These are phyloP conservation scores for Backusella westeae DNA, from an alignment of 192 early-diverging fungal genomes.

Conservation along the genomic window DNA sequence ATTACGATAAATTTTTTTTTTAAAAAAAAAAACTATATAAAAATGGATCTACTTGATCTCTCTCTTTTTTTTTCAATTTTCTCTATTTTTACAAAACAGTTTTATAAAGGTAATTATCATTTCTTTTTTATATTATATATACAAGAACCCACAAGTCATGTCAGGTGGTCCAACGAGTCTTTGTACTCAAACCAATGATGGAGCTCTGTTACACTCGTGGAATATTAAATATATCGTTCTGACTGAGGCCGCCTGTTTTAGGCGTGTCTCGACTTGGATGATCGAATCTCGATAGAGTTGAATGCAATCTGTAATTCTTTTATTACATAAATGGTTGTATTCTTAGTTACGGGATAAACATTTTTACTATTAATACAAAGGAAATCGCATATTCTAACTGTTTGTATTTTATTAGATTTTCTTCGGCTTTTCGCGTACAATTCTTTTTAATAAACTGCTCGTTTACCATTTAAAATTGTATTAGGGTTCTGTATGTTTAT, in stretches of 20 bases:
- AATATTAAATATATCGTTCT: slow-evolving; percentile 23
- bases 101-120: neutral
- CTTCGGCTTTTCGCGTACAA: neutral
- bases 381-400: neutral
- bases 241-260: slow-evolving; percentile 29
- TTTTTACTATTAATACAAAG: neutral
- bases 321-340: slow-evolving; percentile 12
- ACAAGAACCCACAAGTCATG: slow-evolving; percentile 26
- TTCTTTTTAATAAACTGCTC: neutral
- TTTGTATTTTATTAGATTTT: neutral
- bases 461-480: neutral
- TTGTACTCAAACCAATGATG: slow-evolving; percentile 14
- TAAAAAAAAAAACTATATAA: neutral
- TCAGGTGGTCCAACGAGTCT: slow-evolving; percentile 22
- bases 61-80: neutral
- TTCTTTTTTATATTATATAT: neutral
- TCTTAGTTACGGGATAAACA: slow-evolving; percentile 36
- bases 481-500: neutral
- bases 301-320: slow-evolving; percentile 12
- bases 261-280: slow-evolving; percentile 17
- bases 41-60: neutral
- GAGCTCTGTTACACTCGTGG: slow-evolving; percentile 34
- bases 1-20: neutral
- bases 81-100: neutral
- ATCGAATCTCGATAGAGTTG: slow-evolving; percentile 32